Evolutionary conservation across 257 asterid genomes (phyloP).

Genomic region (Capsicum rhomboideum): DNA sequence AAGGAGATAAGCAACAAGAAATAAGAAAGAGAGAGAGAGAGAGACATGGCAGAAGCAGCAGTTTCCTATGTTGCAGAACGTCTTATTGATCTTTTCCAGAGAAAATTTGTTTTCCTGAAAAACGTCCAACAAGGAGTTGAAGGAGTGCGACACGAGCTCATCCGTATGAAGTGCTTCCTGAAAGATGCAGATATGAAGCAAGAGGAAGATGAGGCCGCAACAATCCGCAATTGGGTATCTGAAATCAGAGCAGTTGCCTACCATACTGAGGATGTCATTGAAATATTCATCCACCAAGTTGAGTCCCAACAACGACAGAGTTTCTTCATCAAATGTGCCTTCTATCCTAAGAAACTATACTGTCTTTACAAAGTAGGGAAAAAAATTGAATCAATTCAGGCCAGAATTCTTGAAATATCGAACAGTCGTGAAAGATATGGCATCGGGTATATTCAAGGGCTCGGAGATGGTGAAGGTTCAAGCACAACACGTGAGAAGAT

Average conservation of each 20-base stretch:
- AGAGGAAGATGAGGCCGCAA: background rate
- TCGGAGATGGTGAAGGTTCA: background rate
- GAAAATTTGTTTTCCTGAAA: background rate
- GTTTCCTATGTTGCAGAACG: background rate
- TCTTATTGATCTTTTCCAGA: background rate
- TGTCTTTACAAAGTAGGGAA: background rate
- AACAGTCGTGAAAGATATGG: background rate
- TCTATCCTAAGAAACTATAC: background rate
- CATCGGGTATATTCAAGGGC: background rate
- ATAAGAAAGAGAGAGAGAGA: background rate
- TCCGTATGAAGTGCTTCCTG: constrained; percentile 4
- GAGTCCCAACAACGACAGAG: background rate
- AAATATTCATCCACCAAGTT: constrained; percentile 1
- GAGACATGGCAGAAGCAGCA: constrained; percentile 15
- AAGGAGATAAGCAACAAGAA: background rate
- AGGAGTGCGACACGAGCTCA: constrained; percentile 2
- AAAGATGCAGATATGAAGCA: constrained; percentile 12
- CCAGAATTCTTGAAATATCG: background rate
- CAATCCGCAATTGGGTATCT: constrained; percentile 9
- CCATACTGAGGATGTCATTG: constrained; percentile 18
- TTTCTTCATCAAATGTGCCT: background rate
- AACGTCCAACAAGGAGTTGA: background rate
- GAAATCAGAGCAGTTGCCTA: constrained; percentile 15
- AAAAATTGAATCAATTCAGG: background rate
- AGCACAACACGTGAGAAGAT: background rate